Conservation (phyloP, 257 asterid species). For the Lantana camara region DNA sequence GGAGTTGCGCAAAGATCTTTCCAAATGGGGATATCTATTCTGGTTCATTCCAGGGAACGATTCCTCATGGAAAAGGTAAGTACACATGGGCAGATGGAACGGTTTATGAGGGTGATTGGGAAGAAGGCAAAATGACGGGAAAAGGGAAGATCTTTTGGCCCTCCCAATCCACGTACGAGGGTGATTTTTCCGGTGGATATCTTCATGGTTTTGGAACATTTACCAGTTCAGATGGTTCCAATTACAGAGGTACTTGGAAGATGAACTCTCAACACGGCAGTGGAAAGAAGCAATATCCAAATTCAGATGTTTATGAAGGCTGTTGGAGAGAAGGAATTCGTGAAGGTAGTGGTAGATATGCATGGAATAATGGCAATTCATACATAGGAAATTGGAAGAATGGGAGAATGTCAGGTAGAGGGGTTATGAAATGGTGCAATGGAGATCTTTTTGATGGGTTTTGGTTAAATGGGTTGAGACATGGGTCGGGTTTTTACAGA, state of each 20-base stretch:
- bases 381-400: slow-evolving; percentile 89
- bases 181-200: slow-evolving; percentile 85
- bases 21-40: slow-evolving; percentile 74
- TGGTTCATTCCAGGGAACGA: slow-evolving; percentile 56
- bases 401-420: slow-evolving; percentile 82
- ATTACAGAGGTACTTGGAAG: slow-evolving; percentile 84
- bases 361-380: slow-evolving; percentile 67
- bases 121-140: slow-evolving; percentile 88
- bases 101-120: slow-evolving; percentile 89
- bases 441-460: slow-evolving; percentile 89
- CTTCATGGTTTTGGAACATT: slow-evolving; percentile 85
- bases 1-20: slow-evolving; percentile 58
- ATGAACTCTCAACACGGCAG: slow-evolving; percentile 86
- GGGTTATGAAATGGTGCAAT: slow-evolving; percentile 86
- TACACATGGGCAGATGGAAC: slow-evolving; percentile 93
- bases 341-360: slow-evolving; percentile 93
- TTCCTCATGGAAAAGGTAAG: slow-evolving; percentile 81
- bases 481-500: slow-evolving; percentile 82
- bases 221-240: slow-evolving; percentile 73
- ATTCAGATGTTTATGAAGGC: slow-evolving; percentile 85
- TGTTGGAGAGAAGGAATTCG: slow-evolving; percentile 92
- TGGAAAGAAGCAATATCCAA: slow-evolving; percentile 81
- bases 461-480: slow-evolving; percentile 80
- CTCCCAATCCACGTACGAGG: slow-evolving; percentile 78
- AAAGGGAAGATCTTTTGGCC: slow-evolving; percentile 84